Conservation (phyloP, 192 early-diverging fungal species). For the Allomyces macrogynus region DNA sequence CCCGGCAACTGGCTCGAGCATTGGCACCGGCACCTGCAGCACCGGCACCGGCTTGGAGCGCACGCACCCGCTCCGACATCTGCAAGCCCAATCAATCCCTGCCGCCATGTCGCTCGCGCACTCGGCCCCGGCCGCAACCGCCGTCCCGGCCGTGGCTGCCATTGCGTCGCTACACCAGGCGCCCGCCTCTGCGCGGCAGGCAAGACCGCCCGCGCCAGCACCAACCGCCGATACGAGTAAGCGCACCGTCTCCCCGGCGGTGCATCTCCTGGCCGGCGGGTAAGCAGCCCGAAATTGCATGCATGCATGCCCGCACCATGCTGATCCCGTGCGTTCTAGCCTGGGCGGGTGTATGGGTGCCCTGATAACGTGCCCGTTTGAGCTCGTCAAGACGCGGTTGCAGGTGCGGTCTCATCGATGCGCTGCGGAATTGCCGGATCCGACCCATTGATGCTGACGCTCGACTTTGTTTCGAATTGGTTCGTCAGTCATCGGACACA, state of each 20-base stretch:
- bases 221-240: background rate
- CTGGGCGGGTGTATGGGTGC: constrained; percentile 65
- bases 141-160: too few species aligned
- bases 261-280: constrained; percentile 50
- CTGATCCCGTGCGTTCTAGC: constrained; percentile 11
- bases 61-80: too few species aligned
- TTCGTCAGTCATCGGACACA: background rate
- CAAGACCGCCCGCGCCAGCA: too few species aligned
- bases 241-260: constrained; percentile 3
- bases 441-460: constrained; percentile 22
- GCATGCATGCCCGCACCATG: background rate
- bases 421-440: too few species aligned
- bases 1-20: constrained; percentile 6
- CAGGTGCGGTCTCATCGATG: constrained; percentile 19
- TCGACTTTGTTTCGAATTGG: constrained; percentile 9
- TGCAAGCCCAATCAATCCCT: too few species aligned
- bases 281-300: constrained; percentile 10
- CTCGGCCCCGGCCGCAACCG: too few species aligned
- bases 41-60: too few species aligned
- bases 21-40: constrained; percentile 3
- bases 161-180: too few species aligned
- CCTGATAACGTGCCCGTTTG: constrained; percentile 69
- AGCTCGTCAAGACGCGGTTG: constrained; percentile 83
- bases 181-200: too few species aligned
- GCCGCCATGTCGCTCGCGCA: too few species aligned